Percentiles rank a stretch among this genome's conserved stretches.
These are phyloP conservation scores for Liquidambar formosana DNA, from an alignment of 164 flowering plant species.

Conservation along the genomic window DNA sequence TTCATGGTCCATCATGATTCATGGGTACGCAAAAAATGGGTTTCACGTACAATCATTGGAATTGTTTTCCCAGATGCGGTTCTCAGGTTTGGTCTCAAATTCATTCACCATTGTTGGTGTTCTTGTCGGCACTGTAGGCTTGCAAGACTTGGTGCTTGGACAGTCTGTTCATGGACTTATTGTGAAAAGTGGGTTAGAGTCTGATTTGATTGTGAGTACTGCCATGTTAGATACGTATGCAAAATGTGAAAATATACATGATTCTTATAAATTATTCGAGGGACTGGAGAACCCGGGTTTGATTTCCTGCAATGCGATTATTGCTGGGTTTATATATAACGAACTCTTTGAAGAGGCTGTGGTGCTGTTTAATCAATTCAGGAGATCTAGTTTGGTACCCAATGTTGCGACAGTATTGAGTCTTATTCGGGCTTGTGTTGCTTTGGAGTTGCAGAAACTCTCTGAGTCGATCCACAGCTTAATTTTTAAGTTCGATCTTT, in stretches of 20 bases:
- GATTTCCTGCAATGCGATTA: constrained; percentile 34
- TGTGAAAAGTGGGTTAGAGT: constrained; percentile 31
- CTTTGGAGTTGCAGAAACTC: constrained; percentile 16
- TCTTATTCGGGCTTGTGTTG: constrained; percentile 22
- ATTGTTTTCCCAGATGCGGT: constrained; percentile 28
- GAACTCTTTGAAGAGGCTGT: constrained; percentile 28
- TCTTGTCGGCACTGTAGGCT: constrained; percentile 24
- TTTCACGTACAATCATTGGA: constrained; percentile 17
- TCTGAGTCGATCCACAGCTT: constrained; percentile 29
- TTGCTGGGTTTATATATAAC: constrained; percentile 29
- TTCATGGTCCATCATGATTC: constrained; percentile 34
- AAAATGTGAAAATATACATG: constrained; percentile 28
- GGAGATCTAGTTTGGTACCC: constrained; percentile 23
- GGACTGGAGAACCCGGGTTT: constrained; percentile 24
- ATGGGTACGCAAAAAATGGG: constrained; percentile 37
- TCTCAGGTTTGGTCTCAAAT: constrained; percentile 27
- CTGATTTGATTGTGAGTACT: constrained; percentile 29
- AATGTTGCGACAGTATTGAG: constrained; percentile 32
- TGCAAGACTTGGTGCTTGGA: constrained; percentile 16
- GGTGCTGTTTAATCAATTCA: constrained; percentile 19
- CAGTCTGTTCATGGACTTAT: constrained; percentile 29
- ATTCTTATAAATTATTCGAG: constrained; percentile 27
- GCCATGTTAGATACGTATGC: constrained; percentile 41
- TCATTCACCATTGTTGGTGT: constrained; percentile 40
- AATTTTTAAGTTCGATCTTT: constrained; percentile 26